These are phyloP conservation scores for Handroanthus guayacan DNA, from an alignment of 257 asterid genomes.

Conservation along the genomic window DNA sequence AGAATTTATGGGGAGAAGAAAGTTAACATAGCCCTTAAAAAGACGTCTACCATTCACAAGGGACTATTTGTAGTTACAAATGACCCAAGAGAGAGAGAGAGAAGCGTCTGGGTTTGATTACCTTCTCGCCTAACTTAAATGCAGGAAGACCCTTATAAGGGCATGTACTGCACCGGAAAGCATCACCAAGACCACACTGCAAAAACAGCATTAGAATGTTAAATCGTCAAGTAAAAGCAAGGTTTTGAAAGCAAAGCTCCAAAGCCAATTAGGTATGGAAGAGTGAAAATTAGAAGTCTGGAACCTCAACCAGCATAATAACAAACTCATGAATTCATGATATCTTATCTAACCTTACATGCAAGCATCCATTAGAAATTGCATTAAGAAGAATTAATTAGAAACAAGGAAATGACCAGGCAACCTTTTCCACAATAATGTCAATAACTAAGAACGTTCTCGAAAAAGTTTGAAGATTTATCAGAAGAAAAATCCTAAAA, in stretches of 20 bases:
- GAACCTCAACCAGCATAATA: slow-evolving; percentile 3
- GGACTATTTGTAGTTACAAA: background rate
- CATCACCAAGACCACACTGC: slow-evolving; percentile 99
- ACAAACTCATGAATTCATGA: background rate
- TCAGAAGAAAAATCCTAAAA: background rate
- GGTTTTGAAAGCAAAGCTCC: background rate
- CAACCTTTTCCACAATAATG: background rate
- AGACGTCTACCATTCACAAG: background rate
- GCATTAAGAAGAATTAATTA: slow-evolving; percentile 9
- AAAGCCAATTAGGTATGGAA: slow-evolving; percentile 1
- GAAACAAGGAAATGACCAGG: background rate
- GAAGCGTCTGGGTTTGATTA: slow-evolving; percentile 4
- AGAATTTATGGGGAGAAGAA: background rate
- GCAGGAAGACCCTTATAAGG: slow-evolving; percentile 95
- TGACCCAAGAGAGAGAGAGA: slow-evolving; percentile 1
- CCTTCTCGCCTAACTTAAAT: slow-evolving; percentile 94
- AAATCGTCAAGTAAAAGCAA: background rate
- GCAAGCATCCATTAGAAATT: background rate
- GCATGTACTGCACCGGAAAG: slow-evolving; percentile 90
- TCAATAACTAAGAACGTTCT: background rate
- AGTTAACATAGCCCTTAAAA: background rate
- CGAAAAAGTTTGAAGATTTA: background rate
- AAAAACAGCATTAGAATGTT: slow-evolving; percentile 25
- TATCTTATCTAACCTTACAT: background rate
- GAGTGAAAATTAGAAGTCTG: background rate